Base-by-base conservation (phyloP, 116 monocot species). In the Phalaenopsis hybrid region DNA sequence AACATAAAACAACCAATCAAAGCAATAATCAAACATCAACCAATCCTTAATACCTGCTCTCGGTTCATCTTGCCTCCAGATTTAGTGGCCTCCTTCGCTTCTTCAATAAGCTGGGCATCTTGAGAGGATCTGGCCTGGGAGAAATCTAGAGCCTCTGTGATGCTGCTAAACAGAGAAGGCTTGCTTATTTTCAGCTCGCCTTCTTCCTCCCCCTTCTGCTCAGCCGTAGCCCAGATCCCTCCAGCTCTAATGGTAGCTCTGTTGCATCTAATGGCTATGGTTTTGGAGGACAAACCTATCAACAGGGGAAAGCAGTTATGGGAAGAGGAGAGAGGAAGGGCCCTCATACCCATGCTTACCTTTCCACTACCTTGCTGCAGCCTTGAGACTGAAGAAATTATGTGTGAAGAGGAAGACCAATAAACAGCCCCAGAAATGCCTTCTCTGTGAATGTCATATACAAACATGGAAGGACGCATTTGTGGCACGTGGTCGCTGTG, bases 61-160 rank as follows among this genome's bases (percentile, higher is more conserved):
- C 83, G 91, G 12, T 72, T 89, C 97, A 98, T 98, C 81, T 84
- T 86, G 17, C 86, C 93, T 23, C 97, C 97, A 8, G 82, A 81
- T 76, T 61, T 85, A 1, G 97, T 98, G 75, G 89, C 77, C 41
- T 89, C 89, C 76, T 92, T 87, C 10, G 97, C 97, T 74, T 98
- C 90, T 6, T 94, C 90, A 9, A 98, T 83, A 17, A 98, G 95
- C 82, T 79, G 44, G 21, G 94, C 94, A 49, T 98, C 95, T 82
- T 93, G 80, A 13, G 88, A 70, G 6, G 97, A 98, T 78, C 97
- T 86, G 8, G 92, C 88, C 79, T 94, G 91, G 2, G 97, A 89
- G 89, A 98, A 98, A 84, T 98, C 95, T 17, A 98, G 84, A 1
- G 94, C 97, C 33, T 94, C 97, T 8, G 87, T 88, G 69, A 96